These are phyloP conservation scores for Aspergillus flavus DNA, from an alignment of 2,329 filamentous ascomycete genomes.

Conservation along the genomic window DNA sequence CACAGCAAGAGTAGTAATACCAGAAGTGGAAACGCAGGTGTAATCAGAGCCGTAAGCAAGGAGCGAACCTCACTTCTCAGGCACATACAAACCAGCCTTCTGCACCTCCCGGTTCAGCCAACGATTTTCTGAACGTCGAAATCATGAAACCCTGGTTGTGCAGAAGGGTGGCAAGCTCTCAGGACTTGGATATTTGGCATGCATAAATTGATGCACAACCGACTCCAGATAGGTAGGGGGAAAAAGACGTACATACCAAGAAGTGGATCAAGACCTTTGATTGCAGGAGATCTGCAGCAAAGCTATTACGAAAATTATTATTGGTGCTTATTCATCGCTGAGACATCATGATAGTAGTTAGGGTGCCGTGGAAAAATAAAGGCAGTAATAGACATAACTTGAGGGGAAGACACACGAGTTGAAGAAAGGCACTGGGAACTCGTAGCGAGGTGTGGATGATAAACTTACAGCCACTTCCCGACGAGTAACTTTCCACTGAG, in stretches of 20 bases:
- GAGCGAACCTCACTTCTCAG: not conserved
- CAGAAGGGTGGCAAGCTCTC: not conserved
- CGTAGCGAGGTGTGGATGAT: constrained; percentile 1
- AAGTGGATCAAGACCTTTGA: constrained; percentile 26
- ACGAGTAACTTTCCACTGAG: not conserved
- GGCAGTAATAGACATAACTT: not conserved
- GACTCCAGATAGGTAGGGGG: not conserved
- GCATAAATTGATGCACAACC: not conserved
- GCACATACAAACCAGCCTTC: not conserved
- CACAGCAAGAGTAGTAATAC: not conserved
- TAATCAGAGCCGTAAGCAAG: constrained; percentile 5
- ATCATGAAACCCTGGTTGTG: not conserved
- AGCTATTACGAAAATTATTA: constrained; percentile 16
- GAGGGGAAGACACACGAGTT: not conserved
- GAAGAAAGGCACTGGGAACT: not conserved
- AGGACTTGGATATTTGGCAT: not conserved
- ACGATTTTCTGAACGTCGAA: not conserved
- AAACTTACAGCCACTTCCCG: not conserved
- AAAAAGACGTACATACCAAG: constrained; percentile 27
- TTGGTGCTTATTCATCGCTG: constrained; percentile 30
- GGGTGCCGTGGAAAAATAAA: not conserved
- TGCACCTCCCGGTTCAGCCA: not conserved
- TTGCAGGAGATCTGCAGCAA: constrained; percentile 30
- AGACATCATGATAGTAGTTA: constrained; percentile 18
- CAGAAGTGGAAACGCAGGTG: constrained; percentile 4